A percentile compares a stretch with the other conserved stretches of the same genome.
Evolutionary conservation across 352 stramenopile species (phyloP).

Genomic region (Phytophthora sp.): DNA sequence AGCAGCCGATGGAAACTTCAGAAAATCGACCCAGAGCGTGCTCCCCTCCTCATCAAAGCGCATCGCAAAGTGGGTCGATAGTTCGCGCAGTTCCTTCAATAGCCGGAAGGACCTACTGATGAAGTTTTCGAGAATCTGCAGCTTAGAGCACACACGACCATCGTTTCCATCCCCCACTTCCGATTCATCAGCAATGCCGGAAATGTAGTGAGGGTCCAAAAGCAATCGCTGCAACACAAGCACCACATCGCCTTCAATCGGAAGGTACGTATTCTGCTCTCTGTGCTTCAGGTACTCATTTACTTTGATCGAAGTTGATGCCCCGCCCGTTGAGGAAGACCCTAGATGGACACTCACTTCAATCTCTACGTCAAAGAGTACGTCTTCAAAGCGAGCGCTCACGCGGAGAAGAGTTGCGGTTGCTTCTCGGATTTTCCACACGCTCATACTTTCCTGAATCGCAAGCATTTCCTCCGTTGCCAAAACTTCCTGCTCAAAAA

Average conservation of each 20-base stretch:
- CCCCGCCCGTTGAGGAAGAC: slow-evolving; percentile 5
- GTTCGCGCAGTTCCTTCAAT: slow-evolving; percentile 57
- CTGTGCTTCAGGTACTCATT: slow-evolving; percentile 40
- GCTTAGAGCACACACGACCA: slow-evolving; percentile 37
- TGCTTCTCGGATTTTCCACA: slow-evolving; percentile 57
- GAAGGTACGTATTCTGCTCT: slow-evolving; percentile 43
- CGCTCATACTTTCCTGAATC: slow-evolving; percentile 56
- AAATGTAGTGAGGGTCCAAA: slow-evolving; percentile 47
- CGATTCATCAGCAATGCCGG: slow-evolving; percentile 33
- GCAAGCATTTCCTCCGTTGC: slow-evolving; percentile 54
- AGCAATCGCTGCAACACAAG: slow-evolving; percentile 55
- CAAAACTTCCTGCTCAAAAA: slow-evolving; percentile 49
- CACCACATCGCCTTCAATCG: slow-evolving; percentile 50
- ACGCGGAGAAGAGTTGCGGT: slow-evolving; percentile 53
- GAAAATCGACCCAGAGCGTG: slow-evolving; percentile 69
- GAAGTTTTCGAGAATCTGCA: slow-evolving; percentile 58
- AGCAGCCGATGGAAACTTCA: slow-evolving; percentile 53
- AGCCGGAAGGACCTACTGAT: slow-evolving; percentile 61
- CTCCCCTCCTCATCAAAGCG: slow-evolving; percentile 48
- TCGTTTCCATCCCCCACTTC: slow-evolving; percentile 26
- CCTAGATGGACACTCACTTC: slow-evolving; percentile 41
- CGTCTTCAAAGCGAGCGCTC: slow-evolving; percentile 53
- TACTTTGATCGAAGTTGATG: slow-evolving; percentile 33
- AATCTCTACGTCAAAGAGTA: slow-evolving; percentile 52
- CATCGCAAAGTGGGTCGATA: slow-evolving; percentile 63